Evolutionary conservation across 129 eudicot species (phyloP), one percentile per base, ranked within the genome.

Genomic region (Saussurea involucrata): DNA sequence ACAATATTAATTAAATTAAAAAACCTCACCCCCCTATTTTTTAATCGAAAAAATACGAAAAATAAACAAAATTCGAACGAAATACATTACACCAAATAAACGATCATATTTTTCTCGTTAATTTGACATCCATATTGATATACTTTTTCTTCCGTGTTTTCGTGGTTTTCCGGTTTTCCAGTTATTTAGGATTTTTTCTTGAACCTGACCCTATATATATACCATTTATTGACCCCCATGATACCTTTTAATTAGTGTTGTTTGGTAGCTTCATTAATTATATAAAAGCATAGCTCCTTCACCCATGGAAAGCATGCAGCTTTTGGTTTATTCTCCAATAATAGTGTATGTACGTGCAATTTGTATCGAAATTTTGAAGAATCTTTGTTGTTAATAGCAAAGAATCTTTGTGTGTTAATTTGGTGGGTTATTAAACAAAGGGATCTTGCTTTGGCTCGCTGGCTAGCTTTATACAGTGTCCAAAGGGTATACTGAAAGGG

Each of bases 351-450:
- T 60, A 71, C 46, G 46, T 37, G 76, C 78, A 79, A 79, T 17
- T 78, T 69, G 82, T 77, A 37, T 60, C 65, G 12, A 77, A 20
- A 28, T 29, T 46, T 49, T 49, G 21, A 27, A 63, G 83, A 79
- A 79, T 79, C 66, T 71, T 78, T 78, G 71, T 73, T 66, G 65
- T 65, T 65, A 44, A 76, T 32, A 1, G 66, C n/a, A 67, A 66
- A 49, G 68, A 76, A 66, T 67, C 75, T 68, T 67, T 22, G 74
- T 49, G 58, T 17, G 61, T 12, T 1, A 4, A 12, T 49, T 77
- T 68, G 74, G 80, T 68, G 81, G 78, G 29, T 46, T 63, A 79
- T 71, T 58, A n/a, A 78, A 27, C 9, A 29, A 71, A 6, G 15
- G 27, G 20, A 63, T 20, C 9, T 63, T 63, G 77, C 77, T 63